Evolutionary conservation across 805 yeast species (phyloP).

Genomic region (Ogataea angusta): DNA sequence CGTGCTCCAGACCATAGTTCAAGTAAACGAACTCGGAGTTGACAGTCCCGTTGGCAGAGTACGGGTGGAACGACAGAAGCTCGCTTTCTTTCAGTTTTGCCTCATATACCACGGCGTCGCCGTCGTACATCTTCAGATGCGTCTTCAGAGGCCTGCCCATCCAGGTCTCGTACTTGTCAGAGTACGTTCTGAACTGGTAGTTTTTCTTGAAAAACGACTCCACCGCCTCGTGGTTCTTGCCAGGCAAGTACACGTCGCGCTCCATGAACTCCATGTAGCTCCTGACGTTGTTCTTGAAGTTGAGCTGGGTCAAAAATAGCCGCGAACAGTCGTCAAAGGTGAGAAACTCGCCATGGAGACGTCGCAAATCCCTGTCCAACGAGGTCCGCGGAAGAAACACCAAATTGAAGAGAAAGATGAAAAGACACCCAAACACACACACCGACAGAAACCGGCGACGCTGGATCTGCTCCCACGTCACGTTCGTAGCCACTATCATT

Average conservation of each 20-base stretch:
- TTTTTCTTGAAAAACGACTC: conserved; percentile 15
- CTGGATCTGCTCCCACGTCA: conserved; percentile 28
- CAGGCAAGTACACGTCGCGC: conserved; percentile 23
- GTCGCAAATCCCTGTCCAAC: conserved; percentile 70
- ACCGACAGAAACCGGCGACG: conserved; percentile 42
- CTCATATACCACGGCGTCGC: conserved; percentile 38
- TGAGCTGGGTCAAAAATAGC: conserved; percentile 37
- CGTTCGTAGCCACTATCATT: conserved; percentile 25
- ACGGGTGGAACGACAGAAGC: conserved; percentile 50
- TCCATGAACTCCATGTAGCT: conserved; percentile 20
- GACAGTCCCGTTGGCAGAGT: conserved; percentile 62
- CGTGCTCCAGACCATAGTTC: conserved; percentile 57
- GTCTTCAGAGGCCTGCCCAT: conserved; percentile 50
- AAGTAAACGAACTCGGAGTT: conserved; percentile 54
- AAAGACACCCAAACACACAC: conserved; percentile 46
- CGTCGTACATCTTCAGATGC: conserved; percentile 36
- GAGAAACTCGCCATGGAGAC: conserved; percentile 63
- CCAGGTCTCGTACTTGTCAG: conserved; percentile 57
- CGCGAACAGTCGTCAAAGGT: conserved; percentile 72
- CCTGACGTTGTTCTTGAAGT: conserved; percentile 21
- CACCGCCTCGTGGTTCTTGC: conserved; percentile 21
- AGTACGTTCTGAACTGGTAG: conserved; percentile 37
- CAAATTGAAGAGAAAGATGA: conserved; percentile 55
- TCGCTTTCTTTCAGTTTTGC: conserved; percentile 50
- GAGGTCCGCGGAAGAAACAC: conserved; percentile 85